These are phyloP conservation scores for Hamigera avellanea DNA, from an alignment of 495 filamentous ascomycete species.

Conservation along the genomic window DNA sequence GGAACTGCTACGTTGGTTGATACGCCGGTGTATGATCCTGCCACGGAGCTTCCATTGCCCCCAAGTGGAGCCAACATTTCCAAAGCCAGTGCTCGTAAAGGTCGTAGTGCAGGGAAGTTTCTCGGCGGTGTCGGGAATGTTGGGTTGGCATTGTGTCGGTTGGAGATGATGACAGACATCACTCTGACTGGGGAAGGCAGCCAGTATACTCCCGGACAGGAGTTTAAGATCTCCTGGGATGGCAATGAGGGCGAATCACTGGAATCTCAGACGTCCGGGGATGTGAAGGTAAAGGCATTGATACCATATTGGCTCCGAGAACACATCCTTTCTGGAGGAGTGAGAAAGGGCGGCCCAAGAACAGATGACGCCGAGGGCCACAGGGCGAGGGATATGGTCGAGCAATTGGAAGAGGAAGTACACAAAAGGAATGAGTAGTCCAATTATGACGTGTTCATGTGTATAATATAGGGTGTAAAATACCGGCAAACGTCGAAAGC, in stretches of 20 bases:
- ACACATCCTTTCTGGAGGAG: slow-evolving; percentile 22
- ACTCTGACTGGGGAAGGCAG: slow-evolving; percentile 49
- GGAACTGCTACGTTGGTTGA: slow-evolving; percentile 20
- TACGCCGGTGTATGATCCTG: slow-evolving; percentile 40
- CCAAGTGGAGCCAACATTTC: slow-evolving; percentile 30
- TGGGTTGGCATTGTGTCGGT: slow-evolving; percentile 74
- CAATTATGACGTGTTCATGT: too few relatives aligned
- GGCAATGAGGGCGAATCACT: slow-evolving; percentile 35
- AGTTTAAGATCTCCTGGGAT: slow-evolving; percentile 43
- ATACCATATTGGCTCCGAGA: slow-evolving; percentile 66
- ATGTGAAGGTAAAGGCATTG: slow-evolving; percentile 70
- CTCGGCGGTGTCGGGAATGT: slow-evolving; percentile 69
- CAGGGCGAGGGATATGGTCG: slow-evolving; percentile 26
- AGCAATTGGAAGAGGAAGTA: slow-evolving; percentile 28
- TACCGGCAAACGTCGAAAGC: too few relatives aligned
- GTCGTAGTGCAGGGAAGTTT: slow-evolving; percentile 66
- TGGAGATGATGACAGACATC: slow-evolving; percentile 82
- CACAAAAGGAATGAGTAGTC: slow-evolving; percentile 17
- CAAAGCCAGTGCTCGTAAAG: slow-evolving; percentile 36
- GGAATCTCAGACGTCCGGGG: slow-evolving; percentile 23
- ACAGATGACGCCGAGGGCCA: slow-evolving; percentile 16
- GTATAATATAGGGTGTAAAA: too few relatives aligned
- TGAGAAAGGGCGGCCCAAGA: slow-evolving; percentile 12
- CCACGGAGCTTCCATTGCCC: slow-evolving; percentile 17
- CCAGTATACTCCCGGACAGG: slow-evolving; percentile 36